Evolutionary conservation across 345 rosid species (phyloP), one percentile per base, ranked within the genome.

Genomic region (Fremontodendron californicum): DNA sequence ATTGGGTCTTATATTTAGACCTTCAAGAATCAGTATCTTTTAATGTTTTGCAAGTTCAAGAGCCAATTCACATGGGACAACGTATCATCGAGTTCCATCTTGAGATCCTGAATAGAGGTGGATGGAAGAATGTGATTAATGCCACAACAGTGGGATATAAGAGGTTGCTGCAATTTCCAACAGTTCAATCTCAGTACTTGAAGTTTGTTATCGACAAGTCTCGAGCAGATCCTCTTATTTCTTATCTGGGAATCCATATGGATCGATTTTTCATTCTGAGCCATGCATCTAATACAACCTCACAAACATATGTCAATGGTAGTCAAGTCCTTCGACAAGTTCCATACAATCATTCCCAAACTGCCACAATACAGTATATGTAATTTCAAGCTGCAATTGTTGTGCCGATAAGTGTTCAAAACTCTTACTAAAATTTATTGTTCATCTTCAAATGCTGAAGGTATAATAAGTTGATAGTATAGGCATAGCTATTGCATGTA

Each of bases 51-150:
- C 90, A 84, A 80, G 80, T 92, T 70, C 89, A 83, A 81, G 99
- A 95, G 84, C 98, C 96, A 5, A 90, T 95, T 76, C 94, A 95
- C 35, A 89, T 95, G 92, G 99, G 99, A 70, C 97, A 95, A 79
- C 85, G 97, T 55, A 45, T 95, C 2, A 80, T 75, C 0, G 60
- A 78, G 46, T 95, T 89, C 86, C 92, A 92, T 83, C 79, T 95
- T 1, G 90, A 89, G 80, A 64, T 78, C 73, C 55, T 39, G 31
- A 81, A 60, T 48, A 55, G 71, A 10, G 81, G 75, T 21, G 86
- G 89, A 19, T 95, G 99, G 99, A 85, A 71, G 77, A 80, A 46
- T 76, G 85, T 92, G 80, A 80, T 76, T 63, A 81, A 49, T 3
- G 97, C 92, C 78, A 92, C 93, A 3, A 95, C 99, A 0, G 90